A percentile compares a stretch with the other conserved stretches of the same genome.
These are phyloP conservation scores for Xylariales sp. DNA, from an alignment of 2,329 filamentous ascomycete species.

Conservation along the genomic window DNA sequence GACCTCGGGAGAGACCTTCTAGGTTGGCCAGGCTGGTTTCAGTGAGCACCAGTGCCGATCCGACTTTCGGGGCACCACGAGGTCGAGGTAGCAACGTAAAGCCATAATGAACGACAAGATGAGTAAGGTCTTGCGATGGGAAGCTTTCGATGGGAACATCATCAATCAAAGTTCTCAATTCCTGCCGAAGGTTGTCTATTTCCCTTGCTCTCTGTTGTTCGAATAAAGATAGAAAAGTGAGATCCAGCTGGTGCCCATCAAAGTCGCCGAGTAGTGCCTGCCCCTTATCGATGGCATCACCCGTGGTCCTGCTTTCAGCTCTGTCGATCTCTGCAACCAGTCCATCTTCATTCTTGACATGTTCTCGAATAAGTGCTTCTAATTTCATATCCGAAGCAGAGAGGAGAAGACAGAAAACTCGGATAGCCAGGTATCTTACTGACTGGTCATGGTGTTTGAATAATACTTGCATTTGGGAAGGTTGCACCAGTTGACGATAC, in stretches of 20 bases:
- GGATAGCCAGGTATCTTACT: conserved; percentile 76
- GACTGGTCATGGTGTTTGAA: conserved; percentile 56
- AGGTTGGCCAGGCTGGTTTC: conserved; percentile 70
- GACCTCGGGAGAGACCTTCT: conserved; percentile 58
- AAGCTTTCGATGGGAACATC: conserved; percentile 16
- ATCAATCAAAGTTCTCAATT: conserved; percentile 25
- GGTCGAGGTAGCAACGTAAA: conserved; percentile 62
- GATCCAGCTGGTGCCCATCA: conserved; percentile 75
- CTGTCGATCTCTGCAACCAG: not conserved
- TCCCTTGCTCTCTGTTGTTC: conserved; percentile 50
- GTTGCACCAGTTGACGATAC: conserved; percentile 62
- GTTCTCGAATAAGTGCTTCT: conserved; percentile 63
- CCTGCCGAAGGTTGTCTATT: conserved; percentile 36
- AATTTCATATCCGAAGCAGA: conserved; percentile 75
- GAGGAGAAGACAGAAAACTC: conserved; percentile 74
- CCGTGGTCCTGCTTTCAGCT: not conserved
- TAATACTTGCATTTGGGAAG: conserved; percentile 62
- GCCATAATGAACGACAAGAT: conserved; percentile 60
- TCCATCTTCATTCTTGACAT: conserved; percentile 52
- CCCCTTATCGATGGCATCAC: conserved; percentile 1
- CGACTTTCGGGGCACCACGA: conserved; percentile 40
- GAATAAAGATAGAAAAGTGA: conserved; percentile 62
- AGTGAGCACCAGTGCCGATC: conserved; percentile 61
- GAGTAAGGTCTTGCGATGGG: conserved; percentile 45
- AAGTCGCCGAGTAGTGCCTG: conserved; percentile 55